Conservation (phyloP, 306 rosid genomes). For the Begonia masoniana region DNA sequence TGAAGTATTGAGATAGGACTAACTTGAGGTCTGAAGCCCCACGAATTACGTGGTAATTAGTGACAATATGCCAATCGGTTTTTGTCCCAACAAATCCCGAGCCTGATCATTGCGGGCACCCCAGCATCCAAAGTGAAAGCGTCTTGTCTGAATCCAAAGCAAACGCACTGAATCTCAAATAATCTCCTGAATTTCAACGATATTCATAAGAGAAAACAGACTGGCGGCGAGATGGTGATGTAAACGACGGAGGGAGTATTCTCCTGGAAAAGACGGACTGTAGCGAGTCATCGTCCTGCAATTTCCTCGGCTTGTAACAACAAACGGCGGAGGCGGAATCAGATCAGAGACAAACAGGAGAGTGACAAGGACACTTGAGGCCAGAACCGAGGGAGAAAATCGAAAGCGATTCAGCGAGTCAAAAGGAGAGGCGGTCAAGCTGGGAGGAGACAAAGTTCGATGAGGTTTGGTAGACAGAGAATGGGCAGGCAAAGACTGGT, state of each 20-base stretch:
- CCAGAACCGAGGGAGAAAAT: conserved; percentile 43
- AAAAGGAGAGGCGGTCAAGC: conserved; percentile 1
- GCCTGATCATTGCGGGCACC: conserved; percentile 96
- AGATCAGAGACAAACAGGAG: conserved; percentile 45
- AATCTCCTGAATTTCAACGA: background rate
- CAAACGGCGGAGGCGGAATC: conserved; percentile 75
- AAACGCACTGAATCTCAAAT: conserved; percentile 11
- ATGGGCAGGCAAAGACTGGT: conserved; percentile 7
- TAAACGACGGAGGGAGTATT: conserved; percentile 90
- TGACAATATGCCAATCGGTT: conserved; percentile 65
- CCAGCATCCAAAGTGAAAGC: conserved; percentile 91
- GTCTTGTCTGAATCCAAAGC: conserved; percentile 61
- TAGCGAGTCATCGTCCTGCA: conserved; percentile 93
- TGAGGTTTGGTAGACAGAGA: conserved; percentile 3
- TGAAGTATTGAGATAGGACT: too few relatives aligned
- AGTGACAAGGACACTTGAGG: conserved; percentile 64
- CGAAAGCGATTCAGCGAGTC: conserved; percentile 15
- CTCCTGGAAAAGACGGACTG: conserved; percentile 83
- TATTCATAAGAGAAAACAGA: conserved; percentile 13
- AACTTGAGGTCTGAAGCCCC: conserved; percentile 99
- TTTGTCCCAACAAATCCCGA: conserved; percentile 99
- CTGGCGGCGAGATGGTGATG: conserved; percentile 80
- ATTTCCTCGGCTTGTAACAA: conserved; percentile 55
- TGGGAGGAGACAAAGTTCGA: background rate
- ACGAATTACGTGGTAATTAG: conserved; percentile 92